phyloP scores from a whole-genome alignment of 441 rosid genomes.

The Arabidopsis lyrata region DNA sequence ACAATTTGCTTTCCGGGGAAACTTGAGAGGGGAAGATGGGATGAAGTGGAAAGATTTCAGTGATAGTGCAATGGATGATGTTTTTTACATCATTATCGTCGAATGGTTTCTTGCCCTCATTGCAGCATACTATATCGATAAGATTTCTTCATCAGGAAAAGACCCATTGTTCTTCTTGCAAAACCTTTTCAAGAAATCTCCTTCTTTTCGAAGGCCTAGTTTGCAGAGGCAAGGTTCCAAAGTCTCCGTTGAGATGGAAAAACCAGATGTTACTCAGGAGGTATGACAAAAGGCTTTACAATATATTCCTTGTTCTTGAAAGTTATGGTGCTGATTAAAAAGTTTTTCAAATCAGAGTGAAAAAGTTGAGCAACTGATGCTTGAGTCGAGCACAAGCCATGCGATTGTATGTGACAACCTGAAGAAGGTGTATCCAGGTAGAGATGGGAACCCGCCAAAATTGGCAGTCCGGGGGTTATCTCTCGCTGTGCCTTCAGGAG shows the following conservation, averaged over 20 bases:
- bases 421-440: conserved; percentile 82
- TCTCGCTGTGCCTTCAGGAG: conserved; percentile 90
- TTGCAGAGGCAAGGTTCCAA: conserved; percentile 74
- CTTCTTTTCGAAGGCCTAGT: conserved; percentile 66
- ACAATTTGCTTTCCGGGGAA: conserved; percentile 64
- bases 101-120: conserved; percentile 82
- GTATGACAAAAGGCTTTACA: conserved; percentile 46
- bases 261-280: conserved; percentile 90
- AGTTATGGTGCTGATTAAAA: conserved; percentile 2
- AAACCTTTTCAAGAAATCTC: conserved; percentile 54
- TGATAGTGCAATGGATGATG: conserved; percentile 77
- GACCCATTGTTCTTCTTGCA: conserved; percentile 62
- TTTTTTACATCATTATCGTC: conserved; percentile 65
- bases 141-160: conserved; percentile 69
- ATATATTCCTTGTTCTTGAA: conserved; percentile 14
- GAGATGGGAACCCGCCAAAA: conserved; percentile 91
- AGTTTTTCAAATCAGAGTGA: conserved; percentile 55
- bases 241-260: conserved; percentile 76
- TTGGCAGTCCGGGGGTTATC: conserved; percentile 87
- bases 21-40: conserved; percentile 55
- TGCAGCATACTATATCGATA: conserved; percentile 77
- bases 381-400: conserved; percentile 61
- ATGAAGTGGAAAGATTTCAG: conserved; percentile 82
- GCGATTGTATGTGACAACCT: conserved; percentile 77
- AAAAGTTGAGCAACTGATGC: conserved; percentile 76